Percentiles rank a stretch among this genome's conserved stretches.
phyloP scores from a whole-genome alignment of 345 rosid species.

The Eucalyptus shirleyi region DNA sequence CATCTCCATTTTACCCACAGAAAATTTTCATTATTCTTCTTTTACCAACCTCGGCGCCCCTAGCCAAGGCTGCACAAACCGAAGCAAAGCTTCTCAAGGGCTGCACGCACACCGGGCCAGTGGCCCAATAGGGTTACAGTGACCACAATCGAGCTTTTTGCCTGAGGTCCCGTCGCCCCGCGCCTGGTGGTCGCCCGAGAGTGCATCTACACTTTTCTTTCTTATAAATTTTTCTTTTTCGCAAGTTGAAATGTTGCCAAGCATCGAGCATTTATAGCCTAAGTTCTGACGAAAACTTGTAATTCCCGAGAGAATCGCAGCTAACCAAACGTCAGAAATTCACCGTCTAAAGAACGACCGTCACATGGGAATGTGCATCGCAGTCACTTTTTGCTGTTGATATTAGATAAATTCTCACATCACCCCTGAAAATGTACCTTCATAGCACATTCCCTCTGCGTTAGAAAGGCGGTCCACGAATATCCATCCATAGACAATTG shows the following conservation, averaged over 20 bases:
- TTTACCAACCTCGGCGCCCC: neutral
- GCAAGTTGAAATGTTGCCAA: neutral
- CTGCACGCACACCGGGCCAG: neutral
- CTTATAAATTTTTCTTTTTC: neutral
- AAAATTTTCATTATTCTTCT: too few relatives aligned
- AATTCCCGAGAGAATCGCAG: neutral
- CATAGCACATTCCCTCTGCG: neutral
- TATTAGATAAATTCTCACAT: neutral
- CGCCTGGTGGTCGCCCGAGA: neutral
- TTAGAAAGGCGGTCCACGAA: neutral
- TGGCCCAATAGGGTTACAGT: neutral
- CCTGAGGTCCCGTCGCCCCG: neutral
- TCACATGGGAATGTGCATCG: neutral
- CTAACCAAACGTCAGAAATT: neutral
- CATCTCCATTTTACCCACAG: neutral
- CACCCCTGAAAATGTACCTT: neutral
- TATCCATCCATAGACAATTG: neutral
- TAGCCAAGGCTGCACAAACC: neutral
- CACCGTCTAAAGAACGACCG: neutral
- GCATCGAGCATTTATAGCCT: neutral
- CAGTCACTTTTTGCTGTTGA: neutral
- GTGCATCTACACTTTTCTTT: neutral
- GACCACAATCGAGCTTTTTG: neutral
- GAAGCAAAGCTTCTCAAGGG: neutral
- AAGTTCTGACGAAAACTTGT: neutral